Conservation (phyloP, 768 basidiomycete genomes). For the Leccinum arenicola region DNA sequence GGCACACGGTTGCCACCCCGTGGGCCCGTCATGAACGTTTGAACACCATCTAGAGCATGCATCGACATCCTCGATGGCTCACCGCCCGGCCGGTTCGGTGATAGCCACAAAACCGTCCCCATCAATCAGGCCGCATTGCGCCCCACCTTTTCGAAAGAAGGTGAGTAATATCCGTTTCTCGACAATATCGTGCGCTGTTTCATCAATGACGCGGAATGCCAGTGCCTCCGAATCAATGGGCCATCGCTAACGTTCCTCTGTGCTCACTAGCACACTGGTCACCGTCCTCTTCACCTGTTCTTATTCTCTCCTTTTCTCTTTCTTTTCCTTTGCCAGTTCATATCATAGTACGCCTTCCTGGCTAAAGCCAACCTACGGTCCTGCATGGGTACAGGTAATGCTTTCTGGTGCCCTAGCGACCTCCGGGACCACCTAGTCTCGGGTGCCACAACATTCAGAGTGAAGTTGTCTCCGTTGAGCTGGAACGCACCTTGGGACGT, state of each 20-base stretch:
- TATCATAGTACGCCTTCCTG: constrained; percentile 22
- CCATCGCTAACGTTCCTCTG: constrained; percentile 10
- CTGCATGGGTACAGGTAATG: background rate
- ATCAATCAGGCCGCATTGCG: constrained; percentile 6
- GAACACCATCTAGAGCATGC: background rate
- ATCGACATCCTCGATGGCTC: constrained; percentile 6
- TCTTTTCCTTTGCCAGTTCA: background rate
- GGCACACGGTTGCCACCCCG: constrained; percentile 12
- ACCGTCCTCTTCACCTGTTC: constrained; percentile 20
- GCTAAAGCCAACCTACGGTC: constrained; percentile 5
- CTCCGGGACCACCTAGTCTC: constrained; percentile 1
- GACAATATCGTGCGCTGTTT: constrained; percentile 18
- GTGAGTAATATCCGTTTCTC: constrained; percentile 24
- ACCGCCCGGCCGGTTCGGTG: constrained; percentile 8
- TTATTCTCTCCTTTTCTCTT: background rate
- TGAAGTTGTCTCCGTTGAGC: constrained; percentile 39
- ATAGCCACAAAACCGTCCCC: constrained; percentile 7
- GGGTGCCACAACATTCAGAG: constrained; percentile 29
- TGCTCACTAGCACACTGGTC: constrained; percentile 15
- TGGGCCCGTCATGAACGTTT: background rate
- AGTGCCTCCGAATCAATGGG: constrained; percentile 29
- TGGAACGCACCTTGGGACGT: constrained; percentile 38
- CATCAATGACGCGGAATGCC: constrained; percentile 20
- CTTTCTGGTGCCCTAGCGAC: constrained; percentile 16
- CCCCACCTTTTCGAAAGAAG: constrained; percentile 9